These are phyloP conservation scores for Pyricularia grisea DNA, from an alignment of 2,329 filamentous ascomycete genomes.

Conservation along the genomic window DNA sequence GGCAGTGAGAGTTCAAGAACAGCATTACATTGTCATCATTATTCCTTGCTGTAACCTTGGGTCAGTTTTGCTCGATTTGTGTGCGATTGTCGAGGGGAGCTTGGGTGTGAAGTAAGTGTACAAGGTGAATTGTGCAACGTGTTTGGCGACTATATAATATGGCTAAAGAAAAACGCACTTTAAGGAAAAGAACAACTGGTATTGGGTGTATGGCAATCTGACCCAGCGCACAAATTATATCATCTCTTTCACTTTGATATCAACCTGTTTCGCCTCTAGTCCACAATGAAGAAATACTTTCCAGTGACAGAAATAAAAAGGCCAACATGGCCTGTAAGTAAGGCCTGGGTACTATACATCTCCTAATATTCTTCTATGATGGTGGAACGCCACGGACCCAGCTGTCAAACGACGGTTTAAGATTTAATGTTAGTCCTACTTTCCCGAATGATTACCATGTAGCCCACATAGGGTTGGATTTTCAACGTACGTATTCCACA, in stretches of 20 bases:
- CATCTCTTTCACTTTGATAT: no score
- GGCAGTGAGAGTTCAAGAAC: background rate
- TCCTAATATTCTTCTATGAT: background rate
- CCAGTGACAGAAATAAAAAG: no score
- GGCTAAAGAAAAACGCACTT: background rate
- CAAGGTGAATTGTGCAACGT: background rate
- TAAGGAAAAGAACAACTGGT: background rate
- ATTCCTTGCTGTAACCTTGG: background rate
- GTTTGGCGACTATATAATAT: background rate
- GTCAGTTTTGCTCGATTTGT: background rate
- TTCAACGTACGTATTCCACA: conserved; percentile 45
- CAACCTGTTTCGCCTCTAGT: no score
- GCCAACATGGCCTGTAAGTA: background rate
- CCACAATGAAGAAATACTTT: no score
- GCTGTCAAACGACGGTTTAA: background rate
- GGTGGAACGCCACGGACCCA: conserved; percentile 1
- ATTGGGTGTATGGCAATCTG: no score
- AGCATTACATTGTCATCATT: background rate
- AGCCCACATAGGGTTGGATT: background rate
- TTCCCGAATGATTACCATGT: background rate
- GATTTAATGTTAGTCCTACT: background rate
- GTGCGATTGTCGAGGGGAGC: background rate
- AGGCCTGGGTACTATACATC: background rate
- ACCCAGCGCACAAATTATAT: no score
- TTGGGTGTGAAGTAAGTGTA: background rate